A percentile compares a stretch with the other conserved stretches of the same genome.
Conservation (phyloP, 208 protist genomes). For the Leishmania tropica region DNA sequence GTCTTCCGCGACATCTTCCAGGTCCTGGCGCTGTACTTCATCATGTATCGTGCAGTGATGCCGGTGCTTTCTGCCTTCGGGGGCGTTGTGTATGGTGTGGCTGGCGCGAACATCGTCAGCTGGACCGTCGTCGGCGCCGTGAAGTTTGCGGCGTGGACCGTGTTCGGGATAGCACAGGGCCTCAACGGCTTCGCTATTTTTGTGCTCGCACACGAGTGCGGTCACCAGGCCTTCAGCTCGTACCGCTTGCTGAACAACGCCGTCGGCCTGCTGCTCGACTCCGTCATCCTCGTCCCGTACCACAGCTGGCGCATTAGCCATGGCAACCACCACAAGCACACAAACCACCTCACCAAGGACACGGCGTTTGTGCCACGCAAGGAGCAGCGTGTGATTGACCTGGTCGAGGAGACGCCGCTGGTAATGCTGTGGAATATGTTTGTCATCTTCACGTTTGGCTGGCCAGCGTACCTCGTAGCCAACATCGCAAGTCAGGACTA, state of each 20-base stretch:
- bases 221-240: constrained; percentile 92
- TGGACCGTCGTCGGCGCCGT: constrained; percentile 20
- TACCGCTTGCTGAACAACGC: constrained; percentile 79
- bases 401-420: constrained; percentile 73
- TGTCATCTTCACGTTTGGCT: constrained; percentile 89
- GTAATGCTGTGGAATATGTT: constrained; percentile 51
- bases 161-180: constrained; percentile 86
- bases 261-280: constrained; percentile 91
- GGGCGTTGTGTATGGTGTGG: constrained; percentile 11
- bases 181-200: constrained; percentile 88
- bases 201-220: constrained; percentile 96
- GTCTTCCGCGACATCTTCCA: constrained; percentile 66
- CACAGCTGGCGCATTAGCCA: constrained; percentile 94
- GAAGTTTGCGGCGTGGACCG: constrained; percentile 52
- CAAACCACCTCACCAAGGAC: constrained; percentile 94
- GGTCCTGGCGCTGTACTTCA: constrained; percentile 42
- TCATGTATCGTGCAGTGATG: constrained; percentile 60
- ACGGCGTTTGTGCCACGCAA: constrained; percentile 85
- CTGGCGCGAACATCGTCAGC: constrained; percentile 9
- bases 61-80: constrained; percentile 36
- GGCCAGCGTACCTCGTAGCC: constrained; percentile 85
- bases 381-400: constrained; percentile 53
- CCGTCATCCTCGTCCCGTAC: constrained; percentile 91
- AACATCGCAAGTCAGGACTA: constrained; percentile 83
- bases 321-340: constrained; percentile 94